These are phyloP conservation scores for Theobroma cacao DNA, from an alignment of 345 rosid species.

Conservation along the genomic window DNA sequence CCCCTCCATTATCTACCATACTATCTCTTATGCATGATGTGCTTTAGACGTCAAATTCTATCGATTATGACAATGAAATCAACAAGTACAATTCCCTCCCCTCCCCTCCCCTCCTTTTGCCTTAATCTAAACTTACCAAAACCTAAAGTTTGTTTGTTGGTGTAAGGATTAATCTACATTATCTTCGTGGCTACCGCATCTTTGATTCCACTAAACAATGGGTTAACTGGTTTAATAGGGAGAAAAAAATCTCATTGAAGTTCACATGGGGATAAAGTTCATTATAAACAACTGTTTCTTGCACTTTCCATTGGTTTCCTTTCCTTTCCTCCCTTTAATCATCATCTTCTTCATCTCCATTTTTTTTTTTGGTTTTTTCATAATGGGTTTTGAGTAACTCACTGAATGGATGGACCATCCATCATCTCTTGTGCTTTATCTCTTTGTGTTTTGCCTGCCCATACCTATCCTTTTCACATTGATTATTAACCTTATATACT, in stretches of 20 bases:
- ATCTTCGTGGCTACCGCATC: constrained; percentile 14
- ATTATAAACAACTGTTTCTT: neutral
- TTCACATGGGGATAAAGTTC: neutral
- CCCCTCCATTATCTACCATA: neutral
- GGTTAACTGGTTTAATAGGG: neutral
- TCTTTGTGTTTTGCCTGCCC: neutral
- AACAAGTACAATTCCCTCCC: too few species aligned
- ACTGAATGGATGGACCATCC: neutral
- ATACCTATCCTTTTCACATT: constrained; percentile 13
- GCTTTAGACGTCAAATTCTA: neutral
- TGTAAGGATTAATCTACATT: constrained; percentile 12
- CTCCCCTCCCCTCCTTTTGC: neutral
- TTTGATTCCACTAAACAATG: constrained; percentile 15
- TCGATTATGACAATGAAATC: neutral
- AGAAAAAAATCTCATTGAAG: neutral
- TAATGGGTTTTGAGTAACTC: neutral
- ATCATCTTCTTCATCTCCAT: neutral
- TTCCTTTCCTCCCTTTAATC: neutral
- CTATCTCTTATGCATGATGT: neutral
- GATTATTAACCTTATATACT: neutral
- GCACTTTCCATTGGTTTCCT: neutral
- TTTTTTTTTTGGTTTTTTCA: neutral
- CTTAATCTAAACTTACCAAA: neutral
- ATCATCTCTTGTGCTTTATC: neutral
- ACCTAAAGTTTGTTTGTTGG: neutral